A percentile compares a stretch with the other conserved stretches of the same genome.
Evolutionary conservation across 352 stramenopile genomes (phyloP).

Genomic region (Globisporangium acanthophoron): DNA sequence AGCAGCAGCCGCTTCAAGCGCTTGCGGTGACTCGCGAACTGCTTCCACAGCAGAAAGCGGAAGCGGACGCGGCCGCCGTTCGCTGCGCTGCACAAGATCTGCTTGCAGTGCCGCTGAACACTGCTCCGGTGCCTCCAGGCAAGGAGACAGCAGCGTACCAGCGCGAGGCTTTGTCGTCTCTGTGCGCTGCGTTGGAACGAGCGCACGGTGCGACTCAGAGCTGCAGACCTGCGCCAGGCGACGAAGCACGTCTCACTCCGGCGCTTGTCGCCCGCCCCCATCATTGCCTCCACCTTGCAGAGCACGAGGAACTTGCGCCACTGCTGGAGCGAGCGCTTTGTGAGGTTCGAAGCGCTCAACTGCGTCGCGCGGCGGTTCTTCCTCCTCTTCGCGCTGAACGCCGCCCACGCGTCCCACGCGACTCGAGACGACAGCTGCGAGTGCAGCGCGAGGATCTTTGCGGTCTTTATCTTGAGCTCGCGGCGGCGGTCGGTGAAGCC

Average conservation of each 20-base stretch:
- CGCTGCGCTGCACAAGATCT: slow-evolving; percentile 31
- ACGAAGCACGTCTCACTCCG: slow-evolving; percentile 26
- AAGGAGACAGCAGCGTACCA: slow-evolving; percentile 16
- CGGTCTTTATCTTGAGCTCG: slow-evolving; percentile 17
- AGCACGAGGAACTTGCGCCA: slow-evolving; percentile 46
- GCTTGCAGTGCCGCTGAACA: slow-evolving; percentile 22
- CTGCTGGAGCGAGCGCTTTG: slow-evolving; percentile 10
- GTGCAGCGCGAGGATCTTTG: slow-evolving; percentile 19
- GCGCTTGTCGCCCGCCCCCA: slow-evolving; percentile 23
- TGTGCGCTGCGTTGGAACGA: slow-evolving; percentile 15
- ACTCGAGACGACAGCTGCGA: slow-evolving; percentile 21
- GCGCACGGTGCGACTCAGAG: slow-evolving; percentile 17
- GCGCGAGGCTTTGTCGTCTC: slow-evolving; percentile 6
- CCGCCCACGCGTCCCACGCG: slow-evolving; percentile 29
- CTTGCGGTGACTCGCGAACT: slow-evolving; percentile 24
- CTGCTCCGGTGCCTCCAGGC: slow-evolving; percentile 31
- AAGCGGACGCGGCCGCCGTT: slow-evolving; percentile 32
- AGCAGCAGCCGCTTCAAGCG: slow-evolving; percentile 21
- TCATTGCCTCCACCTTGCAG: slow-evolving; percentile 46
- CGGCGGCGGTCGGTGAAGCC: slow-evolving; percentile 18
- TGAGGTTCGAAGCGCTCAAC: slow-evolving; percentile 11
- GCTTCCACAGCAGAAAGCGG: slow-evolving; percentile 48
- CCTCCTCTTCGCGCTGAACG: slow-evolving; percentile 12
- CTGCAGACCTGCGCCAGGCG: slow-evolving; percentile 33
- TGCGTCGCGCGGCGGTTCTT: slow-evolving; percentile 9